These are phyloP conservation scores for Cucurbita pepo DNA, from an alignment of 306 rosid genomes.

Conservation along the genomic window DNA sequence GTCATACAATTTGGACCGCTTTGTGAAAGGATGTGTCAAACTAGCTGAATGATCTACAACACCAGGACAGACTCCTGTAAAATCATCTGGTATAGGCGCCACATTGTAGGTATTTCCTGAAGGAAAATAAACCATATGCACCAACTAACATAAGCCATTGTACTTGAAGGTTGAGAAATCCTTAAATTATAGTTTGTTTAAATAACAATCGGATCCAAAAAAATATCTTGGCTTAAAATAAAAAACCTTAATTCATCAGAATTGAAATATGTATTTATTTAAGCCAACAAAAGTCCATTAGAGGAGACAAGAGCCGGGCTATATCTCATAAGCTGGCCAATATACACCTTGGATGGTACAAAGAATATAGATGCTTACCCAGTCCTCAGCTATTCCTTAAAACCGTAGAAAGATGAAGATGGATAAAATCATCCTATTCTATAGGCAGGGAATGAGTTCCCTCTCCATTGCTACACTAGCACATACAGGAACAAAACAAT, in stretches of 20 bases:
- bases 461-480: not conserved
- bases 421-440: not conserved
- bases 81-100: conserved; percentile 37
- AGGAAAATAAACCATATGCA: conserved; percentile 7
- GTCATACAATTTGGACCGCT: conserved; percentile 74
- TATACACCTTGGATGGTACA: not conserved
- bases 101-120: conserved; percentile 21
- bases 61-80: conserved; percentile 35
- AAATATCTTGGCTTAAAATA: not conserved
- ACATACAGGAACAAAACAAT: not conserved
- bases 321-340: not conserved
- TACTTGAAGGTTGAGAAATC: not conserved
- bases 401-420: not conserved
- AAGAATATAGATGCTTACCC: not conserved
- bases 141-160: not conserved
- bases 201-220: not conserved
- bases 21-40: conserved; percentile 49
- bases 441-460: not conserved
- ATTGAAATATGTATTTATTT: not conserved
- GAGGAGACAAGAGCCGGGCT: not conserved
- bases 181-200: not conserved
- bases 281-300: not conserved
- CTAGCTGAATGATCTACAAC: conserved; percentile 32
- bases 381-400: not conserved
- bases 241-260: not conserved